Evolutionary conservation across 306 rosid genomes (phyloP), one percentile per base, ranked within the genome.

Genomic region (Cucurbita ficifolia): DNA sequence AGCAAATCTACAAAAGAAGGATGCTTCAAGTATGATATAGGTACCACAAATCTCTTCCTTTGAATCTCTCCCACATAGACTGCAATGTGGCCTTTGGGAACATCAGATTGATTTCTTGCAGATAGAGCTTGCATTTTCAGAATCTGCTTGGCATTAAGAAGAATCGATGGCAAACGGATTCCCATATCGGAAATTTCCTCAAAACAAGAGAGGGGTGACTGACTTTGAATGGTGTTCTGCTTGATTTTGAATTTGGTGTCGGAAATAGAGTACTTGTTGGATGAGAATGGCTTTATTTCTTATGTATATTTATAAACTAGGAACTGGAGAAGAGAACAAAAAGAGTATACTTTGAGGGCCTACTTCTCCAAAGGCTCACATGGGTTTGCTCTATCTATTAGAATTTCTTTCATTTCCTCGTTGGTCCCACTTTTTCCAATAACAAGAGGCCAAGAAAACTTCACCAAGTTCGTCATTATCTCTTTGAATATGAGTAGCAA

Each of bases 21-120:
- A 72, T 72, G 76, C 36, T 38, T 72, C 70, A 86, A 61, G 64
- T 75, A 49, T n/a, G 86, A 81, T 6, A 83, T n/a, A 0, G 75
- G 75, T 36, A 72, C 75, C 2, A 72, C 33, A 10, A 72, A 72
- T 3, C 75, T 7, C 43, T 69, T 72, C 29, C 62, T 72, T 10
- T 72, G n/a, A 4, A 53, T 35, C 1, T 72, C 75, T 72, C 75
- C 62, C 10, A 52, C 75, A 10, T 71, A 71, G 39, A 72, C 50
- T 35, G 75, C 62, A 3, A 72, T 21, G 18, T 72, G 62, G 3
- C 75, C 75, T 72, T 72, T 72, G 0, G 74, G 74, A 69, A 69
- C 45, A 29, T 24, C 22, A 10, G 4, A 24, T 1, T 29, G 43
- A 29, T 29, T 29, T 29, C 33, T 29, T 29, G 33, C 14, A 10